phyloP scores from a whole-genome alignment of 2,329 filamentous ascomycete species.

The Cordyceps cateniannulata region DNA sequence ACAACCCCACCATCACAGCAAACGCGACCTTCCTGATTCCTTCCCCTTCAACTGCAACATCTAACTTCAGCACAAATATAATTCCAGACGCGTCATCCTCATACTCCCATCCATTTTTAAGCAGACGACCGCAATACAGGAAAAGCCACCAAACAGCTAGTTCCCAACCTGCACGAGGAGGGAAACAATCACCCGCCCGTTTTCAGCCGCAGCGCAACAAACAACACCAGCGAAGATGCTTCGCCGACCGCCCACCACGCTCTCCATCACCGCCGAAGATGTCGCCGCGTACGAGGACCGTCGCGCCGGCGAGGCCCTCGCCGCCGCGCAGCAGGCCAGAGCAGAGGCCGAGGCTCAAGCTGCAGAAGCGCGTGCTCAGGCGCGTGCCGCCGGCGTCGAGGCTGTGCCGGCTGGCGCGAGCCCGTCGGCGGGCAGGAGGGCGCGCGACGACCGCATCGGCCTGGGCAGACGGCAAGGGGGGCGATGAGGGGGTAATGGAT shows the following conservation, averaged over 20 bases:
- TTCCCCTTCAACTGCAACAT: neutral
- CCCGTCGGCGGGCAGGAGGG: slow-evolving; percentile 21
- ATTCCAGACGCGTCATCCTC: neutral
- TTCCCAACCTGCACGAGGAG: neutral
- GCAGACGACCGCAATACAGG: too few relatives aligned
- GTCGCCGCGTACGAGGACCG: slow-evolving; percentile 64
- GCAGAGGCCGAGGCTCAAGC: slow-evolving; percentile 17
- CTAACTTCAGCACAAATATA: neutral
- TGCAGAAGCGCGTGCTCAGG: slow-evolving; percentile 9
- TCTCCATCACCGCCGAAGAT: slow-evolving; percentile 64
- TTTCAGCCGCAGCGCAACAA: neutral
- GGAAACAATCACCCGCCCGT: neutral
- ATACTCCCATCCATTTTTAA: neutral
- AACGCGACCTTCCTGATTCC: neutral
- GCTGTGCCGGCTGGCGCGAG: slow-evolving; percentile 21
- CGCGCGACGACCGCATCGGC: slow-evolving; percentile 35
- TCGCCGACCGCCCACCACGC: slow-evolving; percentile 59
- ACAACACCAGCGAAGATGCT: slow-evolving; percentile 42
- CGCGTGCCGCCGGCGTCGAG: neutral
- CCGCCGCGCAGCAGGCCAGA: slow-evolving; percentile 26
- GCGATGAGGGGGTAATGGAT: slow-evolving; percentile 15
- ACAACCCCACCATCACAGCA: slow-evolving; percentile 1
- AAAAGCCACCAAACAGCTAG: neutral
- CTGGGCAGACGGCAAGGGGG: slow-evolving; percentile 17
- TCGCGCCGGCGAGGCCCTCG: slow-evolving; percentile 37